Evolutionary conservation across 177 flowering plant species (phyloP).

Genomic region (Vitis hybrid): DNA sequence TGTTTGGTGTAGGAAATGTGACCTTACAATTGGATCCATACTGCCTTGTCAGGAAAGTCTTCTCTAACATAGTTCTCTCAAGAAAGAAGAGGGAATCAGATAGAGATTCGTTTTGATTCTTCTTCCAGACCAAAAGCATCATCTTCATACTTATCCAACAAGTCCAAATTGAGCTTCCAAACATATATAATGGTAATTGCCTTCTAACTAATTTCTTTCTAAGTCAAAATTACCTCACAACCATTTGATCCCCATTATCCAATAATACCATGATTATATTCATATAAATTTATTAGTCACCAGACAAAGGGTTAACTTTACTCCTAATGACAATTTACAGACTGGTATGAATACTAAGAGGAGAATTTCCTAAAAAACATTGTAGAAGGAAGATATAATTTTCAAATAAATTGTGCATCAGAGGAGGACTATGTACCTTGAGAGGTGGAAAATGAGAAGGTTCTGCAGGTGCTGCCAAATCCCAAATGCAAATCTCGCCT

Average conservation of each 20-base stretch:
- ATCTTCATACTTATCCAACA: no score
- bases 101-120: no score
- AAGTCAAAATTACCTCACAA: not conserved
- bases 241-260: not conserved
- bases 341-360: no score
- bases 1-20: no score
- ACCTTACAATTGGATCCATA: no score
- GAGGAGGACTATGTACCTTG: conserved; percentile 42
- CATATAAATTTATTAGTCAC: not conserved
- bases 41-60: no score
- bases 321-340: not conserved
- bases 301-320: not conserved
- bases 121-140: no score
- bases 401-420: not conserved
- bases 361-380: no score
- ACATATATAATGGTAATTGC: not conserved
- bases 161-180: no score
- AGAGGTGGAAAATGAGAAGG: conserved; percentile 81
- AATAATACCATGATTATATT: not conserved
- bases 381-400: no score
- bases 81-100: no score
- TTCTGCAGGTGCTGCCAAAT: conserved; percentile 67
- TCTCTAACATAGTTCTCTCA: no score
- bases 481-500: conserved; percentile 98
- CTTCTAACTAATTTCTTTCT: not conserved